Evolutionary conservation across 1,284 basidiomycete genomes (phyloP).

Genomic region (Pascua guehoae): DNA sequence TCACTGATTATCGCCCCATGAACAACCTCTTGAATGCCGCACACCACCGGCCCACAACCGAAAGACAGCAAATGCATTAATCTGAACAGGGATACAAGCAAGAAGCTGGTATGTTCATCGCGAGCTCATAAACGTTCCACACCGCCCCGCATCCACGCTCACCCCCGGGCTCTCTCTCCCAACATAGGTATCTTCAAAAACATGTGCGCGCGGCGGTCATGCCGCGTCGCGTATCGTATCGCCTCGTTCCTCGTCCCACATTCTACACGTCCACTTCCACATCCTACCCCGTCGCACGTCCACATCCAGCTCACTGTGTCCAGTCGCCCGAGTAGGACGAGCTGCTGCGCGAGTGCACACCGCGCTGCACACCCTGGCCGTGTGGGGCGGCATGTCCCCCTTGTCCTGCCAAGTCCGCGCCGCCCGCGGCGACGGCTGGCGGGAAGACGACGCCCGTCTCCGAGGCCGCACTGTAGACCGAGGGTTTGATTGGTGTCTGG

Average conservation of each 20-base stretch:
- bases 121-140: neutral
- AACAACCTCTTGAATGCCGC: too few species aligned
- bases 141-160: neutral
- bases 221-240: neutral
- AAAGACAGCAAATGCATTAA: neutral
- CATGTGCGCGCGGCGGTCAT: too few species aligned
- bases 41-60: neutral
- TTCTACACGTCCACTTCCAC: too few species aligned
- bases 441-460: neutral
- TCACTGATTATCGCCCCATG: too few species aligned
- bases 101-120: constrained; percentile 46
- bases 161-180: too few species aligned
- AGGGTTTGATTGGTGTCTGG: neutral
- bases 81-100: constrained; percentile 13
- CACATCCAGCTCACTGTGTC: neutral
- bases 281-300: too few species aligned
- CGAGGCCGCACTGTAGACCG: neutral
- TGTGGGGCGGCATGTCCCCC: neutral
- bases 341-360: constrained; percentile 1
- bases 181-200: too few species aligned
- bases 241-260: neutral
- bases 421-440: neutral
- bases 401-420: neutral
- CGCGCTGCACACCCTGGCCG: neutral
- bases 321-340: constrained; percentile 13